These are phyloP conservation scores for Setomelanomma holmii DNA, from an alignment of 2,329 filamentous ascomycete genomes.

Conservation along the genomic window DNA sequence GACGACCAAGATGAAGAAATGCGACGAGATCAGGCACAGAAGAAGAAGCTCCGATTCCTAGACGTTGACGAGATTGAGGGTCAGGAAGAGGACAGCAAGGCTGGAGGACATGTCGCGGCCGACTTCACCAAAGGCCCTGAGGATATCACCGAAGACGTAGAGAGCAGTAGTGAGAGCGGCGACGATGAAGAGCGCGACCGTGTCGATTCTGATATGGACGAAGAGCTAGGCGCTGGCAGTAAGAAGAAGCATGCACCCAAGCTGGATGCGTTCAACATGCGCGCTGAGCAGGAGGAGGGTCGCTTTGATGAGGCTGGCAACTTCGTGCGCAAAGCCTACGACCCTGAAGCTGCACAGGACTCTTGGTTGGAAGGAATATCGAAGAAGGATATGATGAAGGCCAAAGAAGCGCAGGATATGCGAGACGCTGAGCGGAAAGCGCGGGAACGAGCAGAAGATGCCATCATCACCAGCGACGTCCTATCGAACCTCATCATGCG, in stretches of 20 bases:
- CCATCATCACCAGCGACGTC: slow-evolving; percentile 74
- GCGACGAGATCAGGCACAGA: slow-evolving; percentile 63
- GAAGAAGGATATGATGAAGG: slow-evolving; percentile 91
- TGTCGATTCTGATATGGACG: slow-evolving; percentile 73
- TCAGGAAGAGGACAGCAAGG: slow-evolving; percentile 75
- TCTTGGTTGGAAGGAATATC: slow-evolving; percentile 90
- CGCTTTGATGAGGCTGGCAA: slow-evolving; percentile 91
- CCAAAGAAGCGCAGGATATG: slow-evolving; percentile 85
- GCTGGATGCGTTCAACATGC: slow-evolving; percentile 96
- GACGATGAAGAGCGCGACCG: slow-evolving; percentile 72
- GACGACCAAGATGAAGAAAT: slow-evolving; percentile 62
- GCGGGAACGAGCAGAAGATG: slow-evolving; percentile 76
- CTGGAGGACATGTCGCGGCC: slow-evolving; percentile 70
- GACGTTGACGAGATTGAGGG: slow-evolving; percentile 75
- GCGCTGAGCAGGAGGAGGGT: slow-evolving; percentile 87
- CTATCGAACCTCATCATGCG: slow-evolving; percentile 74
- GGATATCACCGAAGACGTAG: slow-evolving; percentile 66
- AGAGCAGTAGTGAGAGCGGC: slow-evolving; percentile 63
- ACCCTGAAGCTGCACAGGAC: slow-evolving; percentile 91
- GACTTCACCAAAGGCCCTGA: slow-evolving; percentile 59
- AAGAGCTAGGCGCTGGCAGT: slow-evolving; percentile 87
- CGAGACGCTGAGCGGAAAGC: slow-evolving; percentile 78
- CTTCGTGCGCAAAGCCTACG: slow-evolving; percentile 85
- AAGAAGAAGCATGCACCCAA: slow-evolving; percentile 93
- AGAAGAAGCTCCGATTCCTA: slow-evolving; percentile 68